Evolutionary conservation across 1,284 basidiomycete genomes (phyloP).

Genomic region (Exsudoporus floridanus): DNA sequence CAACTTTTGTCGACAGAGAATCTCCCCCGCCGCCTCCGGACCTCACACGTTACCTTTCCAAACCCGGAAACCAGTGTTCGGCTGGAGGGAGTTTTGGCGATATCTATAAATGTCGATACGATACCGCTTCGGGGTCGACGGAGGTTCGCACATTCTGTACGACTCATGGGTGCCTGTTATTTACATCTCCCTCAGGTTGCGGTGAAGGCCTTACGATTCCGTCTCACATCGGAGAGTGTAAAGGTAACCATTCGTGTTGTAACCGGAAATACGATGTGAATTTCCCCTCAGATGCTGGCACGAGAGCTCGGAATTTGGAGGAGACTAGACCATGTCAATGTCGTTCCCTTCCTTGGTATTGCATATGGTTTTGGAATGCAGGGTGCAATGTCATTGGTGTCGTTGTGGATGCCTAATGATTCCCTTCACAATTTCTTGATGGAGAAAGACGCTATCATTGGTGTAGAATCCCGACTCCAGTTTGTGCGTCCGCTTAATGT

Average conservation of each 20-base stretch:
- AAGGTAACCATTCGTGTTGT: too few species aligned
- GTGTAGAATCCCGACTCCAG: neutral
- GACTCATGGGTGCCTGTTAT: too few species aligned
- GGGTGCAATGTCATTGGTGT: constrained; percentile 17
- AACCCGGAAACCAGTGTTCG: too few species aligned
- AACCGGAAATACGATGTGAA: neutral
- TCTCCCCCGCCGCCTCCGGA: too few species aligned
- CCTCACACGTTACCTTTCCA: too few species aligned
- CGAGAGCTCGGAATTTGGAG: constrained; percentile 24
- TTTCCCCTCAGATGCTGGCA: constrained; percentile 4
- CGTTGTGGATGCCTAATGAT: constrained; percentile 19
- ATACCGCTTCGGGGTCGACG: too few species aligned
- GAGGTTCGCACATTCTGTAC: too few species aligned
- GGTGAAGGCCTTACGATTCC: constrained; percentile 16
- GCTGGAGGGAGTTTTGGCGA: too few species aligned
- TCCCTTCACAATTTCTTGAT: constrained; percentile 13
- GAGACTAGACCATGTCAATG: constrained; percentile 11
- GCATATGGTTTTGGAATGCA: constrained; percentile 16
- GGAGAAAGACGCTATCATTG: neutral
- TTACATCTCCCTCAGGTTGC: constrained; percentile 14
- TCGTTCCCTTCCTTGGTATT: constrained; percentile 15
- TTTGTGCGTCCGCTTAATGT: constrained; percentile 7
- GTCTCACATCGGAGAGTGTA: neutral
- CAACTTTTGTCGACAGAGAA: too few species aligned
- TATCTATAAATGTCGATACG: too few species aligned